phyloP scores from a whole-genome alignment of 371 early-diverging fungal species.

The Globomyces sp. region DNA sequence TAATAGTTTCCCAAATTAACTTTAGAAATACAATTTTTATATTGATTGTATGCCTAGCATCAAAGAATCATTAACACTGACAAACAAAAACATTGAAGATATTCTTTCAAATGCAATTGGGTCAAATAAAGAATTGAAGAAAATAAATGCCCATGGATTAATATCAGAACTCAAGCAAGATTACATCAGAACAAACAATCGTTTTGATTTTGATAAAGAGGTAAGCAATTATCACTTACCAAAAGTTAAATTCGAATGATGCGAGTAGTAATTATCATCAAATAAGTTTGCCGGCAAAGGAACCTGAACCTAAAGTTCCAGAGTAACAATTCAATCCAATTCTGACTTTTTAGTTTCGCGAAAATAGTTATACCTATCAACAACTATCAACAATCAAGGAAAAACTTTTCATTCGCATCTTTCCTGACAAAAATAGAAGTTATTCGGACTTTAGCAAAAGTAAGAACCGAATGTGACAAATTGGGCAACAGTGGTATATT shows the following conservation, averaged over 20 bases:
- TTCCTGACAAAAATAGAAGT: constrained; percentile 53
- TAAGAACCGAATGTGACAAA: constrained; percentile 50
- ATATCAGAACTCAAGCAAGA: constrained; percentile 36
- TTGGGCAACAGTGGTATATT: constrained; percentile 36
- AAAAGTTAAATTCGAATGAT: constrained; percentile 12
- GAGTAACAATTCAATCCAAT: constrained; percentile 5
- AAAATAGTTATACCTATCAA: constrained; percentile 25
- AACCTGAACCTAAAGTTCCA: background rate
- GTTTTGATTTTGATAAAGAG: constrained; percentile 39
- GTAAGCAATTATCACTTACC: constrained; percentile 12
- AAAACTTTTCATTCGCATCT: constrained; percentile 47
- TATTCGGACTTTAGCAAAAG: constrained; percentile 43
- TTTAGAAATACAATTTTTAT: constrained; percentile 45
- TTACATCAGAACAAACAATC: constrained; percentile 43
- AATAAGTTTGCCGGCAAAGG: constrained; percentile 24
- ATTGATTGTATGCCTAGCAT: constrained; percentile 54
- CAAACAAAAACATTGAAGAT: constrained; percentile 14
- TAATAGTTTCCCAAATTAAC: constrained; percentile 20
- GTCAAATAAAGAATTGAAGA: constrained; percentile 19
- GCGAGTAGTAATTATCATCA: constrained; percentile 13
- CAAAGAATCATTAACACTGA: constrained; percentile 21
- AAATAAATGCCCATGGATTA: constrained; percentile 22
- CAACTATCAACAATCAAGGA: constrained; percentile 31
- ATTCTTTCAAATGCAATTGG: constrained; percentile 21
- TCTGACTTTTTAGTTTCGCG: constrained; percentile 20